Evolutionary conservation across 2,329 filamentous ascomycete genomes (phyloP), one percentile per base, ranked within the genome.

Genomic region (Fusarium caatingaense): DNA sequence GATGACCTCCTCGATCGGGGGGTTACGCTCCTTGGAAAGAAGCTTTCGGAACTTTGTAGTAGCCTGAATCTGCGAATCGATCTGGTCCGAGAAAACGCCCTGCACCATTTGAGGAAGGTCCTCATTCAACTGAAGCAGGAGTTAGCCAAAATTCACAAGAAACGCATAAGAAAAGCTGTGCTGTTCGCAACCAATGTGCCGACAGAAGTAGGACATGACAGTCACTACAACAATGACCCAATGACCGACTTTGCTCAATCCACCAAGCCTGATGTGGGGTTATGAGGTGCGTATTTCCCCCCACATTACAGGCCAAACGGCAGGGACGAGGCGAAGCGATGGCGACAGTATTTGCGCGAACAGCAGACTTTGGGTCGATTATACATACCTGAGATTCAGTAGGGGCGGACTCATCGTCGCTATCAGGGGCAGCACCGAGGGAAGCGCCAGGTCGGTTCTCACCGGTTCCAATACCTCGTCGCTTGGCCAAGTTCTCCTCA

Each of bases 1-100:
- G 83, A 99, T 99, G 75, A 99, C 96, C 80, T 97, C 94, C 85
- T 99, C 96, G 80, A 99, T 99, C 47, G 96, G 96, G 48, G 96
- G 96, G 85, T 99, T 99, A 79, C 96, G 93, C 86, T 99, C 96
- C 86, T 99, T 99, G 73, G 94, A 98, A 28, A 99, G 87, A 44
- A 99, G 89, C 87, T 99, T 99, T 80, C 96, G 88, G 87, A 99
- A 99, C 83, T 97, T 98, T 75, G 96, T 99, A 28, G 96, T 99
- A 62, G 95, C 94, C 83, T 95, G 91, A 76, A 99, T 99, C 84
- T 99, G 96, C 75, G 92, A 89, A 80, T 99, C 96, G 83, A 99
- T 98, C 83, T 98, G 94, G 72, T 99, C 95, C 71, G 96, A 99
- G 85, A 99, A 98, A 78, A 99, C 96, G 69, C 96, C 96, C 78